Percentiles rank a stretch among this genome's conserved stretches.
phyloP scores from a whole-genome alignment of 805 yeast genomes.

The Metahyphopichia silvanorum region DNA sequence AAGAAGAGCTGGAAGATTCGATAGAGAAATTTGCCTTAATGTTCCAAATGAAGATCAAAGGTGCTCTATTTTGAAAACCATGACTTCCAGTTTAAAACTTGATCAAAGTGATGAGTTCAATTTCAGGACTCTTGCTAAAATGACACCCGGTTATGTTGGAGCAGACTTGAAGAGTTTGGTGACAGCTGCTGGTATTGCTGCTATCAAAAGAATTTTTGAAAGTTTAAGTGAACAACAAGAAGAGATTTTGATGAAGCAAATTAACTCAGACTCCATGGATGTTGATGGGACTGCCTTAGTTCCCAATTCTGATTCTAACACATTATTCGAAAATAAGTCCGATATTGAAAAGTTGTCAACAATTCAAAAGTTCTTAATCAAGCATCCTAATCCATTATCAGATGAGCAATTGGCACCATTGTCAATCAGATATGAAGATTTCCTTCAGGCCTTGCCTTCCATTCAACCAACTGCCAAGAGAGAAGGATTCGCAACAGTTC shows the following conservation, averaged over 20 bases:
- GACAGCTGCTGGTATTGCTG: slow-evolving; percentile 92
- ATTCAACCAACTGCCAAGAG: slow-evolving; percentile 97
- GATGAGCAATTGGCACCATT: slow-evolving; percentile 72
- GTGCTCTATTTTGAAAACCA: slow-evolving; percentile 67
- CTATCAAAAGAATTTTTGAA: slow-evolving; percentile 86
- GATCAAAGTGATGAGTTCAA: slow-evolving; percentile 61
- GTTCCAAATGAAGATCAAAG: slow-evolving; percentile 92
- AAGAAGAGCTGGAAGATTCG: slow-evolving; percentile 95
- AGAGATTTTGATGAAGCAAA: slow-evolving; percentile 10
- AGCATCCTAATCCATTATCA: slow-evolving; percentile 78
- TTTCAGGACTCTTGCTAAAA: slow-evolving; percentile 70
- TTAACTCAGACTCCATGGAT: slow-evolving; percentile 26
- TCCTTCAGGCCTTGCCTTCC: slow-evolving; percentile 79
- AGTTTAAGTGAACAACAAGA: slow-evolving; percentile 45
- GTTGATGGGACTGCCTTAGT: slow-evolving; percentile 17
- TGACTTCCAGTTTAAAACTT: slow-evolving; percentile 65
- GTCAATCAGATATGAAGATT: slow-evolving; percentile 75
- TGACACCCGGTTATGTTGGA: slow-evolving; percentile 97
- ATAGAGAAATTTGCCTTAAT: slow-evolving; percentile 86
- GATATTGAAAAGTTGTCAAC: slow-evolving; percentile 48
- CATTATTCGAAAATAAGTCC: slow-evolving; percentile 30
- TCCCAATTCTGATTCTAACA: slow-evolving; percentile 7
- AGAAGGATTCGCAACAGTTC: slow-evolving; percentile 98
- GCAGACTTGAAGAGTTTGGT: slow-evolving; percentile 94
- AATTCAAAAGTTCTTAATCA: slow-evolving; percentile 66